phyloP scores from a whole-genome alignment of 1,139 yeast genomes.

The Wickerhamomyces sp. region DNA sequence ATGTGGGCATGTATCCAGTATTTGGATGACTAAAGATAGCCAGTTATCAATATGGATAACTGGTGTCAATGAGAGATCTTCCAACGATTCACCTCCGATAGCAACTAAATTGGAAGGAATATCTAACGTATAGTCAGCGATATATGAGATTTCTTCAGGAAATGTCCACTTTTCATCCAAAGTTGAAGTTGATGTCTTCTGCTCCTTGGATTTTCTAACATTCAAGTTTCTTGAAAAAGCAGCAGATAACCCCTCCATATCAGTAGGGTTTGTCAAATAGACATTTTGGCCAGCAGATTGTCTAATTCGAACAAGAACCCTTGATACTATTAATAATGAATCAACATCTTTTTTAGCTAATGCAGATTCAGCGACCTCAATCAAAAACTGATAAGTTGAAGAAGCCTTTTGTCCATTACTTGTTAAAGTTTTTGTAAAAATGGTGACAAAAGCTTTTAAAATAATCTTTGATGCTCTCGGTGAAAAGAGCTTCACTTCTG shows the following conservation, averaged over 20 bases:
- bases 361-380: slow-evolving; percentile 28
- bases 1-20: slow-evolving; percentile 51
- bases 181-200: slow-evolving; percentile 6
- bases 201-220: slow-evolving; percentile 21
- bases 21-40: slow-evolving; percentile 46
- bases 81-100: slow-evolving; percentile 8
- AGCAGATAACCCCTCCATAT: slow-evolving; percentile 64
- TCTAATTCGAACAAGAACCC: slow-evolving; percentile 54
- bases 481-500: slow-evolving; percentile 7
- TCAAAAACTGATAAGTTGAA: slow-evolving; percentile 27
- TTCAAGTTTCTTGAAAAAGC: slow-evolving; percentile 48
- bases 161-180: slow-evolving; percentile 46
- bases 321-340: slow-evolving; percentile 44
- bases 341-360: slow-evolving; percentile 29
- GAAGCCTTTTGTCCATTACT: slow-evolving; percentile 27
- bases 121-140: slow-evolving; percentile 41
- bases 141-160: slow-evolving; percentile 51
- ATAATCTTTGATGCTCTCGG: slow-evolving; percentile 15
- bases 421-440: slow-evolving; percentile 21
- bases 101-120: slow-evolving; percentile 26
- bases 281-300: slow-evolving; percentile 43
- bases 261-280: slow-evolving; percentile 51
- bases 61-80: slow-evolving; percentile 8
- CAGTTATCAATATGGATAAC: slow-evolving; percentile 46
- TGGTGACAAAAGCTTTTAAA: slow-evolving; percentile 22